Evolutionary conservation across 768 basidiomycete genomes (phyloP), one percentile per base, ranked within the genome.

Genomic region (Serendipita vermifera): DNA sequence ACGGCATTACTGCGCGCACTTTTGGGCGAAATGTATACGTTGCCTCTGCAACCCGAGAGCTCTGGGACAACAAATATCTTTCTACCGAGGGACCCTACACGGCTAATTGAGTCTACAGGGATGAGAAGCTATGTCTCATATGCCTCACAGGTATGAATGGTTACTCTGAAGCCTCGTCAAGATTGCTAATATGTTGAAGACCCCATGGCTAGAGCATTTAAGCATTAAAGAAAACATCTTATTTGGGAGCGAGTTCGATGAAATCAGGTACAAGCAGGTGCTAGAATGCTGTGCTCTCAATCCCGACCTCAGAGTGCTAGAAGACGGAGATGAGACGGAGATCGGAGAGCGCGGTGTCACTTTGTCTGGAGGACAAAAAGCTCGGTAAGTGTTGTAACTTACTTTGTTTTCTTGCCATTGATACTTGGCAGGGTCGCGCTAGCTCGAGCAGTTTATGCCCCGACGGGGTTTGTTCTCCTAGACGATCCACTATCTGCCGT

Each of bases 271-370:
- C 60, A 69, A 82, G 9, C 73, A 71, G 0, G 87, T 90, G 24
- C 66, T 93, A n/a, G 82, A 88, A 53, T 85, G 81, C 14, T 80
- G 79, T 58, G 86, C 87, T 1, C 72, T 91, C 20, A 70, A 82
- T 17, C 77, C 73, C 57, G 88, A 91, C 63, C 72, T 91, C 32
- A 77, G 81, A 53, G 88, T 90, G 55, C 71, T 91, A 14, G 88
- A 91, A 64, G 88, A 91, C 62, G 87, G 88, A 1, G 88, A 91
- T 61, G 82, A 86, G 61, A 81, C 87, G 0, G 88, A 91, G 67
- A 89, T 90, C 55, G 87, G 87, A 17, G 87, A 90, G 71, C 81
- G 85, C 31, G 87, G 87, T 24, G 87, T 87, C 64, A 68, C 60
- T 60, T 32, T 51, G 40, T 59, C 58, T 7, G 61, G 61, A 41